phyloP scores from a whole-genome alignment of 129 eudicot species.

The Logfia minima region DNA sequence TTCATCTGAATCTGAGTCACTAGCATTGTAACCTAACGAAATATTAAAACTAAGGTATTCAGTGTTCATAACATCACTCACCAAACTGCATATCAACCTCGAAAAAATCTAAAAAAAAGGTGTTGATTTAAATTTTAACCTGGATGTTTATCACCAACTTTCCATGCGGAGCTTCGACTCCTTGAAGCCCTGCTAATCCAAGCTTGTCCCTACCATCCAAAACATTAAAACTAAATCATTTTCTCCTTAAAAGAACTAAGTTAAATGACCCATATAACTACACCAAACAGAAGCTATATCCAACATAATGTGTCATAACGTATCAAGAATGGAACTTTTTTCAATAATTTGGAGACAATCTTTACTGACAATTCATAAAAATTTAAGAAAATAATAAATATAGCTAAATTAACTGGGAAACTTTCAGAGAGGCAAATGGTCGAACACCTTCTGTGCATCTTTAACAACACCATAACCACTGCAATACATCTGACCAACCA shows the following conservation, averaged over 20 bases:
- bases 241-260: conserved; percentile 7
- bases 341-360: background rate
- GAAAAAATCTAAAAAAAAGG: background rate
- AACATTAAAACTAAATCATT: conserved; percentile 21
- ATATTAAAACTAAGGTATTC: conserved; percentile 8
- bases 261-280: background rate
- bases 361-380: background rate
- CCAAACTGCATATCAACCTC: conserved; percentile 1
- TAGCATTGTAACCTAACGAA: conserved; percentile 40
- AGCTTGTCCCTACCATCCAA: conserved; percentile 57
- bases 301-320: background rate
- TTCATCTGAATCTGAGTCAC: conserved; percentile 42
- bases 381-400: background rate
- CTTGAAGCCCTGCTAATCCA: conserved; percentile 59
- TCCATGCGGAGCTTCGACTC: conserved; percentile 40
- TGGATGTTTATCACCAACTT: conserved; percentile 44
- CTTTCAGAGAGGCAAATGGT: conserved; percentile 3
- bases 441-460: conserved; percentile 63
- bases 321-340: too few relatives aligned
- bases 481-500: conserved; percentile 91
- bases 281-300: background rate
- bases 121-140: conserved; percentile 5
- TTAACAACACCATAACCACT: conserved; percentile 72
- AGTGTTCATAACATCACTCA: conserved; percentile 11
- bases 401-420: background rate